Conservation (phyloP, 1,139 yeast species). For the Hyphopichia pseudoburtonii region DNA sequence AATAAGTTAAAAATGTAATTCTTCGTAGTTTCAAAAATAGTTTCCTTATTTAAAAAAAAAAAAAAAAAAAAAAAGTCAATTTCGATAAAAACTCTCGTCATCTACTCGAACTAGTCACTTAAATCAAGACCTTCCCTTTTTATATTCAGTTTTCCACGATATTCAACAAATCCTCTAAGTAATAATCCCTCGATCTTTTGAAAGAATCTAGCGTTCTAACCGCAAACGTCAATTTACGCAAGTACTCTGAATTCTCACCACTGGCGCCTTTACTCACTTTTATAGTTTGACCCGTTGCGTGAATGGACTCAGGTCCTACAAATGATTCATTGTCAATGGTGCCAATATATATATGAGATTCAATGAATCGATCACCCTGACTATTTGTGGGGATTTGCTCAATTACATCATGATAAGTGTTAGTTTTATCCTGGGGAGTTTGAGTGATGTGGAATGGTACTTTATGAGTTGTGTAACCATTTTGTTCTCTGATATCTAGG, state of each 20-base stretch:
- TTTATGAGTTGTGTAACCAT: slow-evolving; percentile 76
- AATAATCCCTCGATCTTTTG: slow-evolving; percentile 29
- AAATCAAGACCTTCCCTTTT: no score
- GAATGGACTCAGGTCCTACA: slow-evolving; percentile 71
- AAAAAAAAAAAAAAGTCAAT: not conserved
- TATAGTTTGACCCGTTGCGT: slow-evolving; percentile 62
- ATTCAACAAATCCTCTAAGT: slow-evolving; percentile 34
- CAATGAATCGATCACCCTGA: slow-evolving; percentile 40
- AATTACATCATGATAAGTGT: slow-evolving; percentile 9
- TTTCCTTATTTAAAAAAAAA: no score
- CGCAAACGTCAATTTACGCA: slow-evolving; percentile 53
- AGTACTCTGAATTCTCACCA: slow-evolving; percentile 76
- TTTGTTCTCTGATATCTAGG: slow-evolving; percentile 80
- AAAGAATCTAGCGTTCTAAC: slow-evolving; percentile 47
- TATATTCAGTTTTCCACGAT: not conserved
- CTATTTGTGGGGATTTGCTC: slow-evolving; percentile 19
- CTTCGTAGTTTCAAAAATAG: no score
- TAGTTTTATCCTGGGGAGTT: slow-evolving; percentile 12
- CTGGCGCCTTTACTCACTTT: slow-evolving; percentile 67
- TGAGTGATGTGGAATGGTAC: slow-evolving; percentile 60
- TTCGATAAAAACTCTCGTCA: not conserved
- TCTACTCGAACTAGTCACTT: no score
- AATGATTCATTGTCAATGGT: slow-evolving; percentile 78
- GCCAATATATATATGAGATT: slow-evolving; percentile 80
- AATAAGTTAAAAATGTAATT: no score